A percentile compares a stretch with the other conserved stretches of the same genome.
Conservation (phyloP, 306 rosid species). For the Corylus avellana region DNA sequence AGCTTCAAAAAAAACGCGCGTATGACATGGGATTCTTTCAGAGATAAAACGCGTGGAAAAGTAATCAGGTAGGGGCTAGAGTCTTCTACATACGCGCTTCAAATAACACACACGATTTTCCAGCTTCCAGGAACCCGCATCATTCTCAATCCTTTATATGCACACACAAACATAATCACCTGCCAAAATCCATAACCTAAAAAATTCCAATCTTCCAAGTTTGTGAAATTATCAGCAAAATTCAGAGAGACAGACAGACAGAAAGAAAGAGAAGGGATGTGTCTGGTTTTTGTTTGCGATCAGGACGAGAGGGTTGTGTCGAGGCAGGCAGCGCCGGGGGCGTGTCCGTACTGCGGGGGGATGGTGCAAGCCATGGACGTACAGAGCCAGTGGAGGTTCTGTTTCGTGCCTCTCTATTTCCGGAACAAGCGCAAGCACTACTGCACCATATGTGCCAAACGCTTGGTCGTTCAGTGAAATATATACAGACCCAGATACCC, state of each 20-base stretch:
- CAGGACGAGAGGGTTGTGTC: constrained; percentile 62
- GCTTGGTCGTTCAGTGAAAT: constrained; percentile 37
- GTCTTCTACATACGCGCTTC: constrained; percentile 30
- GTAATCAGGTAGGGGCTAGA: neutral
- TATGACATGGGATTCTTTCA: neutral
- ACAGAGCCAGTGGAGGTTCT: constrained; percentile 62
- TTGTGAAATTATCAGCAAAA: neutral
- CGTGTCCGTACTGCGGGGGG: constrained; percentile 83
- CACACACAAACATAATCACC: neutral
- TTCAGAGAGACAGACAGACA: neutral
- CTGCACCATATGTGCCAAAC: constrained; percentile 57
- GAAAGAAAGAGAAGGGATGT: constrained; percentile 39
- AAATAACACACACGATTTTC: neutral
- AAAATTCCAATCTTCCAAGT: neutral
- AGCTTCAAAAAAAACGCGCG: neutral
- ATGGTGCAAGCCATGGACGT: constrained; percentile 72
- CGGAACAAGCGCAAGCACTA: constrained; percentile 62
- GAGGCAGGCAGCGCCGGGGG: constrained; percentile 73
- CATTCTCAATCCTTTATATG: neutral
- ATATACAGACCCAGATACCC: neutral
- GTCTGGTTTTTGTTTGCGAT: constrained; percentile 85
- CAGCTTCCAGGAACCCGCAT: constrained; percentile 11
- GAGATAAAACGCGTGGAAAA: neutral
- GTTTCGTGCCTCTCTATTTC: constrained; percentile 64
- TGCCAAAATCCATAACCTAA: neutral